A percentile compares a stretch with the other conserved stretches of the same genome.
phyloP scores from a whole-genome alignment of 2,329 filamentous ascomycete species.

The Ophiocordyceps robertsii region DNA sequence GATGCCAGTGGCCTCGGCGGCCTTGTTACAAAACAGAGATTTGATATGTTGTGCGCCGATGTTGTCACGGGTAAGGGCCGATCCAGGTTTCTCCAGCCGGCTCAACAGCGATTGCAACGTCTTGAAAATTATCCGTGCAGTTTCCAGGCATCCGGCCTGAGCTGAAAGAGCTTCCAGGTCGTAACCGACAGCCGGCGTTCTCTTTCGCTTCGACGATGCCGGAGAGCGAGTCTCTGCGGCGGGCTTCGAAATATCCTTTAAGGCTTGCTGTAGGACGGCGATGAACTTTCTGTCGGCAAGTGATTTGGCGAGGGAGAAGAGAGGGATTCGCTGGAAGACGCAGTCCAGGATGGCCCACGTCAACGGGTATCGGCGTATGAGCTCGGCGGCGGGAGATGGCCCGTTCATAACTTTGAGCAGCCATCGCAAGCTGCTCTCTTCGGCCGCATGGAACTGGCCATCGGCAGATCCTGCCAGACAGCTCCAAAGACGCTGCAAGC shows the following conservation, averaged over 20 bases:
- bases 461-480: conserved; percentile 28
- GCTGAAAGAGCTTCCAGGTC: conserved; percentile 26
- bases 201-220: conserved; percentile 31
- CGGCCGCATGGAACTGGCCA: conserved; percentile 34
- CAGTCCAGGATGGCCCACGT: conserved; percentile 49
- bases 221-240: conserved; percentile 11
- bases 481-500: conserved; percentile 35
- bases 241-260: conserved; percentile 41
- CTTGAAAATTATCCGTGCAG: conserved; percentile 33
- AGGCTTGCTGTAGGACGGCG: conserved; percentile 48
- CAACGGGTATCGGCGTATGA: conserved; percentile 38
- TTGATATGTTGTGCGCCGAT: conserved; percentile 46
- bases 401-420: conserved; percentile 49
- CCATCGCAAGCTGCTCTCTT: conserved; percentile 47
- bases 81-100: conserved; percentile 23
- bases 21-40: conserved; percentile 38
- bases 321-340: conserved; percentile 51
- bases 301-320: conserved; percentile 55
- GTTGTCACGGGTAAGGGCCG: conserved; percentile 24
- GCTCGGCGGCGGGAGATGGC: conserved; percentile 31
- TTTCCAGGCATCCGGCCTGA: conserved; percentile 26
- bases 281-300: conserved; percentile 59
- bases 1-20: conserved; percentile 30
- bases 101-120: conserved; percentile 32
- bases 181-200: conserved; percentile 20